Evolutionary conservation across 495 filamentous ascomycete species (phyloP).

Genomic region (Collariella sp.): DNA sequence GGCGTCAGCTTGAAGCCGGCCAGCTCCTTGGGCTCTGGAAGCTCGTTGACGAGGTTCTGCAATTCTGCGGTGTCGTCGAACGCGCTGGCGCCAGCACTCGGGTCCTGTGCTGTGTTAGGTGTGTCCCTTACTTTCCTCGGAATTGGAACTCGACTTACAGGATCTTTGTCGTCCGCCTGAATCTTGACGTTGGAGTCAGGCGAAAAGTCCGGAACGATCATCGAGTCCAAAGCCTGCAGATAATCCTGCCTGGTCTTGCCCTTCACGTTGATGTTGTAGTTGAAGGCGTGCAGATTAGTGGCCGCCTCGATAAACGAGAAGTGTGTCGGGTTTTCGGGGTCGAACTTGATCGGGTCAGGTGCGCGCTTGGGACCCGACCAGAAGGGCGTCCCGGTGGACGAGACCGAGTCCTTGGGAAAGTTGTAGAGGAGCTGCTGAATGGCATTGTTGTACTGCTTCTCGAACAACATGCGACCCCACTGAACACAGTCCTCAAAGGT

Average conservation of each 20-base stretch:
- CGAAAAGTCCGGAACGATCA: slow-evolving; percentile 94
- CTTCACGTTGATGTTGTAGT: slow-evolving; percentile 88
- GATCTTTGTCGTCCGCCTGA: slow-evolving; percentile 90
- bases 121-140: not conserved
- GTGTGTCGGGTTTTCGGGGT: slow-evolving; percentile 73
- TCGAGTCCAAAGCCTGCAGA: slow-evolving; percentile 69
- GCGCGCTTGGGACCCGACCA: slow-evolving; percentile 99
- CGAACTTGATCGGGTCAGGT: slow-evolving; percentile 84
- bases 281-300: slow-evolving; percentile 93
- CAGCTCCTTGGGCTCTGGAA: slow-evolving; percentile 72
- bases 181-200: slow-evolving; percentile 92
- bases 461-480: slow-evolving; percentile 90
- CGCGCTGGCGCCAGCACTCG: slow-evolving; percentile 55
- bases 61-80: slow-evolving; percentile 69
- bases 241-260: slow-evolving; percentile 60
- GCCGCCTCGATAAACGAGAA: slow-evolving; percentile 78
- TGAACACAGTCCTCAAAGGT: slow-evolving; percentile 92
- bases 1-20: slow-evolving; percentile 79
- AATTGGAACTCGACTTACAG: slow-evolving; percentile 39
- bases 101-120: slow-evolving; percentile 47
- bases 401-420: slow-evolving; percentile 89
- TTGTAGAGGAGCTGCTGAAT: slow-evolving; percentile 96
- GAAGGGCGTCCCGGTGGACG: slow-evolving; percentile 82
- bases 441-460: slow-evolving; percentile 93
- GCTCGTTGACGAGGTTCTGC: slow-evolving; percentile 51